A percentile compares a stretch with the other conserved stretches of the same genome.
Evolutionary conservation across 257 asterid species (phyloP).

Genomic region (Penstemon barbatus): DNA sequence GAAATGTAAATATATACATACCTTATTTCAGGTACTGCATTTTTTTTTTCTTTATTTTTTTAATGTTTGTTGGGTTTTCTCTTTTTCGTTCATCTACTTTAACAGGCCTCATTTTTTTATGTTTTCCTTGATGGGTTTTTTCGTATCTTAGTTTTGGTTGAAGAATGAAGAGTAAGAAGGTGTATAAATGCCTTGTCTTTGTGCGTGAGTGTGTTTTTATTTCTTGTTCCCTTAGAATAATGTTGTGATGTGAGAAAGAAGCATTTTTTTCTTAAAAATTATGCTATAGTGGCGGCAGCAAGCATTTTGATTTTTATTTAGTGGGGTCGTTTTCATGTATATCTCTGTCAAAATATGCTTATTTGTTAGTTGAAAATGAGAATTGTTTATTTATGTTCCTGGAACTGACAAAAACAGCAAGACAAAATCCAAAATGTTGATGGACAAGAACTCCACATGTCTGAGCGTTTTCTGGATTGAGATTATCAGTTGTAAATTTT

Average conservation of each 20-base stretch:
- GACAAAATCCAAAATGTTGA: conserved; percentile 33
- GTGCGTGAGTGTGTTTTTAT: conserved; percentile 13
- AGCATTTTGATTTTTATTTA: conserved; percentile 23
- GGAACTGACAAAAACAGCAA: conserved; percentile 39
- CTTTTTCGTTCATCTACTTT: neutral
- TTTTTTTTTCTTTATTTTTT: conserved; percentile 12
- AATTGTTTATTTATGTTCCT: conserved; percentile 23
- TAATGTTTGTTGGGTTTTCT: conserved; percentile 1
- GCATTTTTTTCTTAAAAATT: conserved; percentile 23
- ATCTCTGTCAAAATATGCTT: conserved; percentile 24
- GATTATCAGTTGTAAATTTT: conserved; percentile 15
- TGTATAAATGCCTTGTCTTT: conserved; percentile 8
- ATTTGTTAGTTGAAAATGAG: conserved; percentile 30
- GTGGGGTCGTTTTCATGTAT: conserved; percentile 50
- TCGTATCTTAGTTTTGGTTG: conserved; percentile 16
- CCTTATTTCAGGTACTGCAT: conserved; percentile 38
- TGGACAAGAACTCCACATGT: conserved; percentile 45
- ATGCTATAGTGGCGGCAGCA: conserved; percentile 27
- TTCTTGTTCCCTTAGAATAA: conserved; percentile 28
- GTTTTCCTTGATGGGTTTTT: conserved; percentile 22
- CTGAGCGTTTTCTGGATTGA: conserved; percentile 29
- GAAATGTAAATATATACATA: conserved; percentile 30
- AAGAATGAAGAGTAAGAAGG: conserved; percentile 15
- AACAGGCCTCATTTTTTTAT: conserved; percentile 23
- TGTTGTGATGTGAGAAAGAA: conserved; percentile 38